Percentiles rank a stretch among this genome's conserved stretches.
Conservation (phyloP, 2,329 filamentous ascomycete genomes). For the Cercospora beticola region DNA sequence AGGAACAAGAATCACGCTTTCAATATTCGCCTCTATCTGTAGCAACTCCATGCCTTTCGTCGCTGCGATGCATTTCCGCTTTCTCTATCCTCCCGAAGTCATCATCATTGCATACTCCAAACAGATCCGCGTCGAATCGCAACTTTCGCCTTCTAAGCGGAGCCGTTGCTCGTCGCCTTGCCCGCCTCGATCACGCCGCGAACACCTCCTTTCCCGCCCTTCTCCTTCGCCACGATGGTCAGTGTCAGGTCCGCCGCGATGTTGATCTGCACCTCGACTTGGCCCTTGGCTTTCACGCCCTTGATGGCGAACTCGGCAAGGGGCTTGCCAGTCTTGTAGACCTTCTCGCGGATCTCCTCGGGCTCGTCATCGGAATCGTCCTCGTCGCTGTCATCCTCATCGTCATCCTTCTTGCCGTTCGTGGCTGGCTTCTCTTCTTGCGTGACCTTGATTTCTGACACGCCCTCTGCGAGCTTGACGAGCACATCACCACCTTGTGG, state of each 20-base stretch:
- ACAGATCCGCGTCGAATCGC: constrained; percentile 4
- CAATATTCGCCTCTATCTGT: neutral
- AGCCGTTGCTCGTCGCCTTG: constrained; percentile 27
- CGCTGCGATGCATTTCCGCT: neutral
- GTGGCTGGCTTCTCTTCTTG: constrained; percentile 72
- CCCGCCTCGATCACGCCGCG: constrained; percentile 57
- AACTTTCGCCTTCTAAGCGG: constrained; percentile 9
- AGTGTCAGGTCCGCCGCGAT: constrained; percentile 76
- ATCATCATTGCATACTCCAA: constrained; percentile 2
- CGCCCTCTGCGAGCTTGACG: constrained; percentile 83
- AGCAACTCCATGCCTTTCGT: neutral
- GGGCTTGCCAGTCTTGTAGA: constrained; percentile 82
- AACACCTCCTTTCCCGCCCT: constrained; percentile 83
- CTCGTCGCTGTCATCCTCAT: constrained; percentile 61
- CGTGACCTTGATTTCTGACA: constrained; percentile 87
- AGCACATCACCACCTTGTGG: constrained; percentile 84
- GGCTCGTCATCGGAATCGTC: constrained; percentile 69
- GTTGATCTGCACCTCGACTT: constrained; percentile 92
- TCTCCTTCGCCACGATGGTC: constrained; percentile 77
- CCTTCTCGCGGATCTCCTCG: constrained; percentile 83
- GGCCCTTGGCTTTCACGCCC: constrained; percentile 80
- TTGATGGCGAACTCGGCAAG: constrained; percentile 84
- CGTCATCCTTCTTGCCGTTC: constrained; percentile 58
- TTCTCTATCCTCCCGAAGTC: constrained; percentile 1
- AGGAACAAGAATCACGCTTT: neutral